Evolutionary conservation across 352 stramenopile genomes (phyloP), one percentile per base, ranked within the genome.

Genomic region (Albugo laibachii): DNA sequence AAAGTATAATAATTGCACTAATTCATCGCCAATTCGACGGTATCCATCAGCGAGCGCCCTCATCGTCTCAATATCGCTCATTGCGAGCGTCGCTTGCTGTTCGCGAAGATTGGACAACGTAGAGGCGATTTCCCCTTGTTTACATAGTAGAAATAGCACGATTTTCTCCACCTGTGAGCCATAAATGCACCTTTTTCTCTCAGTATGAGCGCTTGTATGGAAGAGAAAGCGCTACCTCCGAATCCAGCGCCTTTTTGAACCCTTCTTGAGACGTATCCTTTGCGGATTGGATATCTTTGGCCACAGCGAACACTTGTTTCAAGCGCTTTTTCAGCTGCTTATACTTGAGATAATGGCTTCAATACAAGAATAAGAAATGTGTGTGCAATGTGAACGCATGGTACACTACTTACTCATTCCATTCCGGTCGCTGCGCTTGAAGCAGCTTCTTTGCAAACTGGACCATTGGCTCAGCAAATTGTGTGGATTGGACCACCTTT

Each of bases 301-400:
- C 55, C 14, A 71, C 69, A n/a, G 58, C 55, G 38, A 67, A 57
- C 49, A 87, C 66, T 21, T 74, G 66, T 43, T 86, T 84, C 38
- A 92, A 62, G 40, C 74, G 69, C 61, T 86, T 89, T 69, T 92
- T 92, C 13, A 92, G 64, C 46, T 89, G 72, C 55, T 89, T 89
- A 74, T 92, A 92, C 65, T 92, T 74, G 35, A 92, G 59, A 57
- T 92, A 92, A 55, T 92, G 80, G 1, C 76, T 86, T 39, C 42
- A 18, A 43, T 16, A 11, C 15, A 50, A 16, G 21, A 16, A 13
- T 37, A 6, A 13, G 39, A 18, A 13, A 46, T 13, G 47, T 27
- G 15, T 41, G 13, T 36, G 34, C 20, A 11, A 12, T 35, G 35
- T 18, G 34, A 18, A 15, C 5, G 21, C 11, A 34, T 15, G 24